Base-by-base conservation (phyloP, 768 basidiomycete genomes). In the Hypholoma sublateritium region DNA sequence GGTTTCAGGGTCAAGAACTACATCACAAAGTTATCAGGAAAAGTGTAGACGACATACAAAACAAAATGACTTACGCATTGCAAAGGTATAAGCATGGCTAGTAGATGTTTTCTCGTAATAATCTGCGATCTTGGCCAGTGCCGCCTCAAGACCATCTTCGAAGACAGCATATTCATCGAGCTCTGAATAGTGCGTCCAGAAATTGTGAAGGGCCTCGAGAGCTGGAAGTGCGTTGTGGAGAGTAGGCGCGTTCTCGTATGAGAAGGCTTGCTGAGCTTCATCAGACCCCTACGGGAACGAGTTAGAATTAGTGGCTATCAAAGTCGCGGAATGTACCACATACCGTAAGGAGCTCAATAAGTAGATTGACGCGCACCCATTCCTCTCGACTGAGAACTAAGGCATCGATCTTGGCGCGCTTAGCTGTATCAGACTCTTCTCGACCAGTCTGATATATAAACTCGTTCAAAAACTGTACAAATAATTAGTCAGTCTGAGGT, bases 81-180 rank as follows among this genome's bases (percentile, higher is more conserved):
- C 54, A 37, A 71, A 61, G 12, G 65, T 68, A 50, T 68, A 67
- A 2, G 67, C 69, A 58, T 67, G 60, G n/a, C n/a, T n/a, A n/a
- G n/a, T n/a, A 0, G 69, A 71, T 19, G 57, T 69, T 45, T 62
- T 65, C 13, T 63, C 37, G 52, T 71, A 71, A 42, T 71, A 68
- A 19, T 66, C 63, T 21, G 58, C 55, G 8, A 71, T 57, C 53
- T 71, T 71, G n/a, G n/a, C n/a, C n/a, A n/a, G n/a, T n/a, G n/a
- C n/a, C n/a, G n/a, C n/a, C n/a, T n/a, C n/a, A n/a, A n/a, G n/a
- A n/a, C n/a, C n/a, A n/a, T n/a, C n/a, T n/a, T n/a, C n/a, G n/a
- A n/a, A n/a, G n/a, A n/a, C n/a, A n/a, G n/a, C n/a, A n/a, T n/a
- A n/a, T n/a, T n/a, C n/a, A n/a, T n/a, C n/a, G n/a, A n/a, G n/a